Conservation (phyloP, 164 flowering plant genomes). For the Chloranthus sessilifolius region DNA sequence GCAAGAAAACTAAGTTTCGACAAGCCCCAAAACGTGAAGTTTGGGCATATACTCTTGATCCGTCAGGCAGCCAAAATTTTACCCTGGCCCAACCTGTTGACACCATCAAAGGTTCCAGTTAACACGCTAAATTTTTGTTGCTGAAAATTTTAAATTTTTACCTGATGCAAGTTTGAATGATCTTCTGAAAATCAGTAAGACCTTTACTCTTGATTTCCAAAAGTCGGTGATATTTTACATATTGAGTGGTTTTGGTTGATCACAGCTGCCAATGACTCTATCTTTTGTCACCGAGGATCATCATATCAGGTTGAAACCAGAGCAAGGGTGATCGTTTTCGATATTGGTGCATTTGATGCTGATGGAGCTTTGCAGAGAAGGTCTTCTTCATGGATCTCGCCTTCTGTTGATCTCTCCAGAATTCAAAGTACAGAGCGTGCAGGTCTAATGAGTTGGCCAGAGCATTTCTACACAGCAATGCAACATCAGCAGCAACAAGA, state of each 20-base stretch:
- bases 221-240: no score
- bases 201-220: no score
- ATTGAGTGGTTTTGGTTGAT: neutral
- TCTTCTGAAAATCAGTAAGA: no score
- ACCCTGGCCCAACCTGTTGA: no score
- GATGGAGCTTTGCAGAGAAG: slow-evolving; percentile 33
- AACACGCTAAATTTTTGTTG: no score
- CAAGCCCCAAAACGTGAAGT: no score
- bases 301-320: slow-evolving; percentile 62
- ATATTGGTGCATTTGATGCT: slow-evolving; percentile 50
- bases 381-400: slow-evolving; percentile 42
- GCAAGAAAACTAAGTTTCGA: no score
- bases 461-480: slow-evolving; percentile 31
- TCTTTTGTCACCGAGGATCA: slow-evolving; percentile 52
- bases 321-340: slow-evolving; percentile 69
- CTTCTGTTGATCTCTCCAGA: slow-evolving; percentile 42
- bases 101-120: no score
- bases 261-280: slow-evolving; percentile 36
- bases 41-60: no score
- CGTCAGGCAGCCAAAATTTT: no score
- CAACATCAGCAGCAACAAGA: slow-evolving; percentile 24
- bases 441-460: slow-evolving; percentile 92
- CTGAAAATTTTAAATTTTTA: no score
- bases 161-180: no score
- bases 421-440: slow-evolving; percentile 46